Conservation (phyloP, 1,284 basidiomycete species). For the Ganoderma resinaceum region DNA sequence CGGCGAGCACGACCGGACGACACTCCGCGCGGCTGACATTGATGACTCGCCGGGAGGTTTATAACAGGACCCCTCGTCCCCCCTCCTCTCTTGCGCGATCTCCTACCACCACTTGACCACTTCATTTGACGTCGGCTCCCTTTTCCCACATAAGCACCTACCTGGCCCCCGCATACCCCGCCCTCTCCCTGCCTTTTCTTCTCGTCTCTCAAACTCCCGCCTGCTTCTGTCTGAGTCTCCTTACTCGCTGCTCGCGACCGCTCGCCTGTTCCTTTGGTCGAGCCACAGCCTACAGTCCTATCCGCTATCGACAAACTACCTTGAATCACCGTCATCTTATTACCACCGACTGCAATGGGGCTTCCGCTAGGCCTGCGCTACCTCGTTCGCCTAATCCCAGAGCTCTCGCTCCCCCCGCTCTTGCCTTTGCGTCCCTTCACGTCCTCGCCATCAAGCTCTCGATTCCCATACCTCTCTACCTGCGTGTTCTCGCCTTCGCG, state of each 20-base stretch:
- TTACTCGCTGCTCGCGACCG: not conserved
- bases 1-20: too few species aligned
- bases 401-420: slow-evolving; percentile 17
- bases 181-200: not conserved
- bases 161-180: not conserved
- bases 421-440: slow-evolving; percentile 14
- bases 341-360: not conserved
- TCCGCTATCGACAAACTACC: not conserved
- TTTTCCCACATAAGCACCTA: too few species aligned
- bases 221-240: not conserved
- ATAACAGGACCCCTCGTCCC: too few species aligned
- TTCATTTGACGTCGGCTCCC: too few species aligned
- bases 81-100: too few species aligned
- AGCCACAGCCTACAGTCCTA: too few species aligned
- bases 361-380: slow-evolving; percentile 28
- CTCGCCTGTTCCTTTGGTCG: too few species aligned
- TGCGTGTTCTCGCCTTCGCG: slow-evolving; percentile 16
- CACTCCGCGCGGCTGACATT: too few species aligned
- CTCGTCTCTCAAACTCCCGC: not conserved
- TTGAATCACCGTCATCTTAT: not conserved
- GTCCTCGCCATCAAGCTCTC: slow-evolving; percentile 16
- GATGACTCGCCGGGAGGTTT: too few species aligned
- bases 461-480: slow-evolving; percentile 9
- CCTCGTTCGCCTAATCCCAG: slow-evolving; percentile 24
- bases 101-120: too few species aligned